Evolutionary conservation across 2,329 filamentous ascomycete species (phyloP), one percentile per base, ranked within the genome.

Genomic region (Scorias spongiosa): DNA sequence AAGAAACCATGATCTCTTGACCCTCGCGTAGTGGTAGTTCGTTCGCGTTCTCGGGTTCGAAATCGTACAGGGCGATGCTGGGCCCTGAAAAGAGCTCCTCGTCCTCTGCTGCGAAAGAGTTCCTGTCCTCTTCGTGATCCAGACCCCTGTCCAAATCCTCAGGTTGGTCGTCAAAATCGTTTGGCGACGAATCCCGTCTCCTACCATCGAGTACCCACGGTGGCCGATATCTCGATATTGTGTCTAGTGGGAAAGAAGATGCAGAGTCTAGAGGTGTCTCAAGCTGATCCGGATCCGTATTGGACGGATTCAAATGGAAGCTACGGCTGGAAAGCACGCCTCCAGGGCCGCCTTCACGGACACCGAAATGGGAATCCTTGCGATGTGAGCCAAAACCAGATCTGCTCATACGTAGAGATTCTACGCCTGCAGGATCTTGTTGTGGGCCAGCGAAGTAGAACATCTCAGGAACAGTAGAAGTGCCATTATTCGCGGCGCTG

Each of bases 21-120:
- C 91, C 91, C 64, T 98, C 91, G 1, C 85, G 80, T 40, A 98
- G 68, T 3, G 87, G 86, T 45, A 98, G 68, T 63, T 98, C 91
- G 59, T 96, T 98, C 61, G 95, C 87, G 60, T 96, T 95, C 63
- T 96, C 89, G 29, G 88, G 77, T 54, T 80, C 80, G 64, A 98
- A 98, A 60, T 95, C 88, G 60, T 94, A 98, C 17, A 98, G 70
- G 6, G 91, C 91, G 26, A 98, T 85, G 10, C 87, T 88, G 60
- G 93, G 94, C 41, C 91, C 91, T 58, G 95, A 88, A 76, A 95
- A 95, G 62, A 96, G 87, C 65, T 96, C 89, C 61, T 96, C 91
- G 41, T 62, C 59, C 36, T 91, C 86, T 3, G 78, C 84, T 12
- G 11, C 54, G 91, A 89, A 41, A 85, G 46, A 5, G 37, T 41